Evolutionary conservation across 1,284 basidiomycete species (phyloP), one percentile per base, ranked within the genome.

Genomic region (Apiotrichum gamsii): DNA sequence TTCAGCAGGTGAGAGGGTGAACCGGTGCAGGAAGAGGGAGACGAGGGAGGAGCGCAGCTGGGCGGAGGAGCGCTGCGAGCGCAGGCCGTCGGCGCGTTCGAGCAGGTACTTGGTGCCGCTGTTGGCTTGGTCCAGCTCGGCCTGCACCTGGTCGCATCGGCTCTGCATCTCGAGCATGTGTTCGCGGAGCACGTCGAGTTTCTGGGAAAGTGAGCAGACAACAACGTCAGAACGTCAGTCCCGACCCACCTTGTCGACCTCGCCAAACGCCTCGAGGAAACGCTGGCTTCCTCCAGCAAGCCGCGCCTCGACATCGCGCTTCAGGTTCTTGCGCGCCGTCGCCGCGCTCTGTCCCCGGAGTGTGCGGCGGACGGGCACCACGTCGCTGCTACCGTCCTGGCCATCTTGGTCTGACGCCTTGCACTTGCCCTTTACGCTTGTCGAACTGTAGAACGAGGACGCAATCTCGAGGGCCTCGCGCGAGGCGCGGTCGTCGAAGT

Each of bases 191-290:
- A 81, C 78, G 59, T 82, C 79, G 42, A 94, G 73, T 80, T 87
- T 90, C 88, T 91, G 54, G 15, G 18, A 15, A n/a, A 13, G n/a
- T 23, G 36, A 18, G n/a, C n/a, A n/a, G n/a, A n/a, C n/a, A n/a
- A n/a, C n/a, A n/a, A n/a, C n/a, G n/a, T n/a, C n/a, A n/a, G n/a
- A n/a, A n/a, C n/a, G n/a, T n/a, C n/a, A n/a, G n/a, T n/a, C n/a
- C n/a, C n/a, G 15, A 56, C 84, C 57, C 62, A 90, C 90, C 74
- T 86, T 78, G 73, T 95, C 87, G 19, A 95, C 88, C 58, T 89
- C 82, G 11, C 81, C 81, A 49, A 96, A 85, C 0, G 87, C 87
- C 31, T 80, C 76, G 44, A 96, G 70, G 68, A 96, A 93, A 54
- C 81, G 79, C 38, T 80, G 78, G 55, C 87, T 90, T 2, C 88